Evolutionary conservation across 2,329 filamentous ascomycete genomes (phyloP).

Genomic region (Colletotrichum eleusines): DNA sequence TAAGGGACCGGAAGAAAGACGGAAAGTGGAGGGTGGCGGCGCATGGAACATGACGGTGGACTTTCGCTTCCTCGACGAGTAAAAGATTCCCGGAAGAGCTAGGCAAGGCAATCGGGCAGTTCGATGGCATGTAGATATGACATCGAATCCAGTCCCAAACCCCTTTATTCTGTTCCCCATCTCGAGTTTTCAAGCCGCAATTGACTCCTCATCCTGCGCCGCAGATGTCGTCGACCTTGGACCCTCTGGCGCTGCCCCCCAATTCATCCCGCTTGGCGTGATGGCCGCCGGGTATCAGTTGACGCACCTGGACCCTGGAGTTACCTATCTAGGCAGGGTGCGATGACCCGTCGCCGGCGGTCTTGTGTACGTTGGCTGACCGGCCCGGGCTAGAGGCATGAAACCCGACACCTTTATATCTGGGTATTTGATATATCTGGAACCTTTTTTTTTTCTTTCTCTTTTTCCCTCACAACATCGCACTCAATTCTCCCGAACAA

Average conservation of each 20-base stretch:
- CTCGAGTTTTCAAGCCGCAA: background rate
- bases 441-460: background rate
- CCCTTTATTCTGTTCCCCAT: background rate
- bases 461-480: no score
- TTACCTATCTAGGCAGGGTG: no score
- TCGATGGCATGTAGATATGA: background rate
- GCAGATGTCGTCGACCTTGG: slow-evolving; percentile 11
- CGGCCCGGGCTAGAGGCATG: background rate
- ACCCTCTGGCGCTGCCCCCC: background rate
- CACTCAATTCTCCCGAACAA: background rate
- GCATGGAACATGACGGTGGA: slow-evolving; percentile 13
- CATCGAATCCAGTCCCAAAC: background rate
- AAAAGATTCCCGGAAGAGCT: no score
- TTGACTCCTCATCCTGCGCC: slow-evolving; percentile 28
- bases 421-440: background rate
- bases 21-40: slow-evolving; percentile 25
- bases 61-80: background rate
- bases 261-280: slow-evolving; percentile 13
- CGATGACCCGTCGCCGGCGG: background rate
- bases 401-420: slow-evolving; percentile 3
- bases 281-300: slow-evolving; percentile 39
- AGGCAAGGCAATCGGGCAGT: background rate
- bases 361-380: background rate
- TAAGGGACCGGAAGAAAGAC: slow-evolving; percentile 15
- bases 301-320: background rate